A percentile compares a stretch with the other conserved stretches of the same genome.
Evolutionary conservation across 768 basidiomycete genomes (phyloP).

Genomic region (Hypsizygus marmoreus): DNA sequence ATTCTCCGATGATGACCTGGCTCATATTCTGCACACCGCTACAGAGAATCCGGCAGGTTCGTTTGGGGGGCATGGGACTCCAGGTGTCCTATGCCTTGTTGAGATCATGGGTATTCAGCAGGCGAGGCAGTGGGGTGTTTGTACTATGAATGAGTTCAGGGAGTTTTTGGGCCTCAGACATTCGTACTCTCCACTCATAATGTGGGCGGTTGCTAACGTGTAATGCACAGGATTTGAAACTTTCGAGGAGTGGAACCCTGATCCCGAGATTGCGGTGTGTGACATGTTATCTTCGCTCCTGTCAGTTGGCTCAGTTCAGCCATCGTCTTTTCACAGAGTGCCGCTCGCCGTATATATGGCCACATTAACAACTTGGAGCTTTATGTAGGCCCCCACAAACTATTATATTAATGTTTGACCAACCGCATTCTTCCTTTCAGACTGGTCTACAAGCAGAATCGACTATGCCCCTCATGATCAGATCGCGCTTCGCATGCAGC

Average conservation of each 20-base stretch:
- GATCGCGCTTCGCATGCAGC: slow-evolving; percentile 25
- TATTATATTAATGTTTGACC: background rate
- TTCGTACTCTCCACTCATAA: no score
- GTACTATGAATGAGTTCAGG: slow-evolving; percentile 9
- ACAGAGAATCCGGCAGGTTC: slow-evolving; percentile 47
- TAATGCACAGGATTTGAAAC: slow-evolving; percentile 41
- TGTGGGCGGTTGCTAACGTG: no score
- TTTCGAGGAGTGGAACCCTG: slow-evolving; percentile 54
- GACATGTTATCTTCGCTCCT: no score
- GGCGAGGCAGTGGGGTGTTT: slow-evolving; percentile 2
- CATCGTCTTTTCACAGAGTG: slow-evolving; percentile 1
- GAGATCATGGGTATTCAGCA: slow-evolving; percentile 8
- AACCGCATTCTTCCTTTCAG: background rate
- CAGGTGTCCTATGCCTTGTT: background rate
- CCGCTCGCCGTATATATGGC: slow-evolving; percentile 29
- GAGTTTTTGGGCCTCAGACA: slow-evolving; percentile 7
- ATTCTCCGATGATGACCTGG: slow-evolving; percentile 57
- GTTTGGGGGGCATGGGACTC: slow-evolving; percentile 28
- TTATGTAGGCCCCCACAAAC: slow-evolving; percentile 19
- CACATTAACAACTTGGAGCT: slow-evolving; percentile 33
- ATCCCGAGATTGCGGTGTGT: slow-evolving; percentile 41
- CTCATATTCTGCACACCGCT: slow-evolving; percentile 45
- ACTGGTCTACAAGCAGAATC: slow-evolving; percentile 29
- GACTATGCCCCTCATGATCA: slow-evolving; percentile 25
- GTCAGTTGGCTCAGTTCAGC: background rate